phyloP scores from a whole-genome alignment of 805 yeast genomes.

The Hanseniaspora thailandica region DNA sequence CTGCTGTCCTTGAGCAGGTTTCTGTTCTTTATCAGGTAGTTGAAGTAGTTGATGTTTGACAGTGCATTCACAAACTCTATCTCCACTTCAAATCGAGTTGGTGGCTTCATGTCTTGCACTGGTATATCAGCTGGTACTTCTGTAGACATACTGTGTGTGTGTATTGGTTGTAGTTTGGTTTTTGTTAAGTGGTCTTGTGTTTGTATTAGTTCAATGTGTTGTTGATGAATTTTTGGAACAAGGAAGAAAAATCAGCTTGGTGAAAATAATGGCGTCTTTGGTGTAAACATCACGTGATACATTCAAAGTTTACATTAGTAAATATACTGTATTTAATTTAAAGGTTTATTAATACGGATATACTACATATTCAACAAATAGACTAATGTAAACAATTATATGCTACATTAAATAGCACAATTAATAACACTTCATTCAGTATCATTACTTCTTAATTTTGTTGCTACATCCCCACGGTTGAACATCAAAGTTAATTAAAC shows the following conservation, averaged over 20 bases:
- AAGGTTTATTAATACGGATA: too few relatives aligned
- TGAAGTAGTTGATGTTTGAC: constrained; percentile 78
- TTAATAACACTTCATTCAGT: too few relatives aligned
- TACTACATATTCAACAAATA: too few relatives aligned
- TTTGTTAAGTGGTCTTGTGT: neutral
- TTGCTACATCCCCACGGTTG: too few relatives aligned
- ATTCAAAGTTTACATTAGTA: neutral
- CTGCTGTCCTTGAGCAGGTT: constrained; percentile 53
- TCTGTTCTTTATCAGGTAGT: constrained; percentile 74
- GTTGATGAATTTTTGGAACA: too few relatives aligned
- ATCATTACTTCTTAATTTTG: too few relatives aligned
- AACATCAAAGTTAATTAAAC: too few relatives aligned
- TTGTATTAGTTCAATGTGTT: too few relatives aligned
- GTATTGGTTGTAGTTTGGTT: neutral
- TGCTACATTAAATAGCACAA: too few relatives aligned
- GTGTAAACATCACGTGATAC: neutral
- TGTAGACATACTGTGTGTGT: neutral
- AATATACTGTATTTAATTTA: too few relatives aligned
- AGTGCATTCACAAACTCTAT: constrained; percentile 76
- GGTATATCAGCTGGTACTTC: neutral
- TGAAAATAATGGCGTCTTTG: too few relatives aligned
- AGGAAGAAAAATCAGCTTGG: neutral
- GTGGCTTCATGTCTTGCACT: constrained; percentile 26
- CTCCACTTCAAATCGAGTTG: constrained; percentile 36
- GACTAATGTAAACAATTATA: too few relatives aligned